Conservation (phyloP, 352 stramenopile species). For the Pythium periplocum region DNA sequence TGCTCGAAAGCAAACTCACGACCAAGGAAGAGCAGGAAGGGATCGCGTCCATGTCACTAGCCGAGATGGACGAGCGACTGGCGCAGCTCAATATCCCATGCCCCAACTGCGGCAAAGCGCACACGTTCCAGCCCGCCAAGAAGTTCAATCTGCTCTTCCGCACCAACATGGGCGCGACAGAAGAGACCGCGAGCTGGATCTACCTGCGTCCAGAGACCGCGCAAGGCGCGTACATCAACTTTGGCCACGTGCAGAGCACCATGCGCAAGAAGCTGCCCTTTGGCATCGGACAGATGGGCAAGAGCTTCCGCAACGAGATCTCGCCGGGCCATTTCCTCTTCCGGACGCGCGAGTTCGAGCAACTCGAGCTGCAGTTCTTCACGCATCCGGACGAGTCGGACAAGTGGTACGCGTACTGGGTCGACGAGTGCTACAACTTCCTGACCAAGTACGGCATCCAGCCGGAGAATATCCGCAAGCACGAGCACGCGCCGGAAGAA, state of each 20-base stretch:
- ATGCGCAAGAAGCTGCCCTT: conserved; percentile 93
- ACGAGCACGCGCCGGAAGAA: conserved; percentile 89
- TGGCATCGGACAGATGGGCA: conserved; percentile 96
- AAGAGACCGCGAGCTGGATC: conserved; percentile 83
- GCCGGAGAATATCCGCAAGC: conserved; percentile 86
- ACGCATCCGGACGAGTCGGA: conserved; percentile 72
- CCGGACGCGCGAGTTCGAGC: conserved; percentile 96
- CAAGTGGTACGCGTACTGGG: conserved; percentile 88
- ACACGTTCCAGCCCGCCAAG: conserved; percentile 75
- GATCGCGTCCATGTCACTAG: conserved; percentile 42
- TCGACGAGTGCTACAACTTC: conserved; percentile 89
- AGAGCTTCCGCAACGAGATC: conserved; percentile 99
- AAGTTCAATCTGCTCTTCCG: conserved; percentile 98
- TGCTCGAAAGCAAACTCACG: conserved; percentile 48
- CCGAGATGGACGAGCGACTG: conserved; percentile 60
- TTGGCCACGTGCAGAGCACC: conserved; percentile 91
- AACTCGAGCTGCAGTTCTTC: conserved; percentile 93
- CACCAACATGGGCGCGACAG: conserved; percentile 93
- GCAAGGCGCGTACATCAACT: conserved; percentile 98
- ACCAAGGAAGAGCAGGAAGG: conserved; percentile 40
- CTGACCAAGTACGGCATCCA: conserved; percentile 88
- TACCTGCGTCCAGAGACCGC: conserved; percentile 97
- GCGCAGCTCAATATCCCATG: conserved; percentile 40
- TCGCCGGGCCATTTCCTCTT: conserved; percentile 97
- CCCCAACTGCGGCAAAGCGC: conserved; percentile 40